These are phyloP conservation scores for Thraustochytrium striatum DNA, from an alignment of 352 stramenopile genomes.

Conservation along the genomic window DNA sequence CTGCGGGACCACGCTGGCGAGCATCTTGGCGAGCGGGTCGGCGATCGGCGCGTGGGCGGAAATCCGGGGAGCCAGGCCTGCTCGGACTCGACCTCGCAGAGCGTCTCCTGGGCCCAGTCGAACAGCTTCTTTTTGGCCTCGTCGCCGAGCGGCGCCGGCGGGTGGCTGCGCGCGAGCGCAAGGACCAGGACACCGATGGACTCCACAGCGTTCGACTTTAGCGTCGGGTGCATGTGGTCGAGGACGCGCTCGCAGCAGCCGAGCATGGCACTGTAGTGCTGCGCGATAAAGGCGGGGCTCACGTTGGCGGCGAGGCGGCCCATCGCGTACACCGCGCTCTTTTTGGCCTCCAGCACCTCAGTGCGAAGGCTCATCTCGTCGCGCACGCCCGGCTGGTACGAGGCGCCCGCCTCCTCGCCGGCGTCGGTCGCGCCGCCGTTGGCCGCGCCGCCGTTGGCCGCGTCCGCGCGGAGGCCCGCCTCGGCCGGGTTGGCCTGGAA, in stretches of 20 bases:
- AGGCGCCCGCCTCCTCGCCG: neutral
- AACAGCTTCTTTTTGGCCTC: neutral
- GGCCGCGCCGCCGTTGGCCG: neutral
- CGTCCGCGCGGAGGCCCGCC: neutral
- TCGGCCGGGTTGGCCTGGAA: neutral
- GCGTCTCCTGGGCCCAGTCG: neutral
- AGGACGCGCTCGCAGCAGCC: neutral
- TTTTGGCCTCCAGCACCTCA: constrained; percentile 36
- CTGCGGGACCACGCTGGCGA: neutral
- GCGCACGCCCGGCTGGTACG: neutral
- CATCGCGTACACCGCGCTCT: neutral
- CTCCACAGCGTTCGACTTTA: neutral
- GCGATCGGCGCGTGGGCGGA: neutral
- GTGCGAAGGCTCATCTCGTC: constrained; percentile 4
- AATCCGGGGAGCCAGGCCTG: neutral
- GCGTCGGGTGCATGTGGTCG: neutral
- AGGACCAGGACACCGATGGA: neutral
- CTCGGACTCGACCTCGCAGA: neutral
- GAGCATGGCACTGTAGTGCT: neutral
- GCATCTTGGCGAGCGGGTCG: neutral
- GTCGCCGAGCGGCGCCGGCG: neutral
- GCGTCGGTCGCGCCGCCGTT: neutral
- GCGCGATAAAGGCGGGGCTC: neutral
- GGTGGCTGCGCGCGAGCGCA: neutral
- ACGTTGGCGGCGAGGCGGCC: constrained; percentile 27